Evolutionary conservation across 208 protist genomes (phyloP).

Genomic region (Porcisia deanei): DNA sequence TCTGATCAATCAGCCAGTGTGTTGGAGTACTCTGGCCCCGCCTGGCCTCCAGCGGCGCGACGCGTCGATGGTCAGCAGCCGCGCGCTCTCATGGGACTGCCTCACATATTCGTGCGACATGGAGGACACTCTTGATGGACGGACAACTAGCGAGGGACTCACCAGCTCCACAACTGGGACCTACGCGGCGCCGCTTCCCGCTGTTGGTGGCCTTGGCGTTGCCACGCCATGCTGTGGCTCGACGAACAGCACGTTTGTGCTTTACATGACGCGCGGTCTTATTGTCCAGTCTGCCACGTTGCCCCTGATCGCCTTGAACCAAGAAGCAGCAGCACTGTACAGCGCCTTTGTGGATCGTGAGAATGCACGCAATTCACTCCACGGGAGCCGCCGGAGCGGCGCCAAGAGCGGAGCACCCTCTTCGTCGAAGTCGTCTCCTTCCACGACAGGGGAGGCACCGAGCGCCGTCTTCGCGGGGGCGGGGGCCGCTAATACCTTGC

Average conservation of each 20-base stretch:
- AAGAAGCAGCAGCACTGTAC: constrained; percentile 7
- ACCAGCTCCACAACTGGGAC: background rate
- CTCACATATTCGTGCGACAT: constrained; percentile 36
- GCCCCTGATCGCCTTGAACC: constrained; percentile 26
- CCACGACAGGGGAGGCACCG: background rate
- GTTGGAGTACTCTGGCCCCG: constrained; percentile 38
- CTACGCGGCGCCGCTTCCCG: background rate
- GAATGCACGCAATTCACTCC: background rate
- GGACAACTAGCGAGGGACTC: background rate
- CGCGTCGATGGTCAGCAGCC: background rate
- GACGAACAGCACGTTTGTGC: constrained; percentile 48
- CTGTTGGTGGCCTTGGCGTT: constrained; percentile 37
- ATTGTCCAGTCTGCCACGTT: constrained; percentile 38
- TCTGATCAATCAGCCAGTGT: constrained; percentile 19
- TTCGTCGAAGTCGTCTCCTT: too few relatives aligned
- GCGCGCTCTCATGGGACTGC: constrained; percentile 28
- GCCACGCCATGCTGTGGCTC: constrained; percentile 37
- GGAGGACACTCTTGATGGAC: constrained; percentile 7
- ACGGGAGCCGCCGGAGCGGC: background rate
- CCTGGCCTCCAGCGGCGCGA: constrained; percentile 30
- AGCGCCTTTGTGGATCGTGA: constrained; percentile 4
- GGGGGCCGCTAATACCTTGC: background rate
- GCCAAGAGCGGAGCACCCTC: background rate
- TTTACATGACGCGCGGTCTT: constrained; percentile 28
- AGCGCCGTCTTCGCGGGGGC: background rate